phyloP scores from a whole-genome alignment of 2,329 filamentous ascomycete genomes.

The Pleochaeta shiraiana region DNA sequence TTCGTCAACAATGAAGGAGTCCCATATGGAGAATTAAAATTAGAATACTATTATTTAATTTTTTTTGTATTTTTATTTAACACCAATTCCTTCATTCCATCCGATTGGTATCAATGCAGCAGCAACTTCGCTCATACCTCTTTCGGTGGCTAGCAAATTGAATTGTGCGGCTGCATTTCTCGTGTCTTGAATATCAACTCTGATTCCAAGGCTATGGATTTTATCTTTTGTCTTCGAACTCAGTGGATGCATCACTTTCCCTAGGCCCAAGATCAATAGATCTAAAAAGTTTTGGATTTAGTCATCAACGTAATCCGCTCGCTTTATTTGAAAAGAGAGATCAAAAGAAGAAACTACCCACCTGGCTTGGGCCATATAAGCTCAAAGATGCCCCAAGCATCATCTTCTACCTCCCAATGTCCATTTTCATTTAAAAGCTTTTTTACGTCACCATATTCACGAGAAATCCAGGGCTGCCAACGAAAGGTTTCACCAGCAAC shows the following conservation, averaged over 20 bases:
- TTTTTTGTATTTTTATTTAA: not conserved
- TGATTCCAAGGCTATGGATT: conserved; percentile 59
- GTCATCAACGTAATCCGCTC: not conserved
- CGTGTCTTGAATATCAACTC: conserved; percentile 78
- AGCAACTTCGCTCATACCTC: conserved; percentile 66
- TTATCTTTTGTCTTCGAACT: conserved; percentile 50
- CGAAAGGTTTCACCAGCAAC: conserved; percentile 71
- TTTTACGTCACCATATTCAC: conserved; percentile 17
- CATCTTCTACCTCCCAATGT: conserved; percentile 53
- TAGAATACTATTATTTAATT: no score
- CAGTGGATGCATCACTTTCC: conserved; percentile 51
- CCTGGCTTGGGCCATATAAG: conserved; percentile 76
- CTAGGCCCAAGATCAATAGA: conserved; percentile 73
- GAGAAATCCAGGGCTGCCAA: conserved; percentile 60
- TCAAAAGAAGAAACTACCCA: conserved; percentile 24
- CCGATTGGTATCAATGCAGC: conserved; percentile 74
- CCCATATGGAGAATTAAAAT: no score
- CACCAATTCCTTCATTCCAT: conserved; percentile 35
- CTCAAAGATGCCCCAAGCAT: conserved; percentile 53
- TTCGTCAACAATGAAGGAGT: no score
- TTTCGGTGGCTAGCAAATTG: conserved; percentile 85
- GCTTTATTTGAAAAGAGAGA: not conserved
- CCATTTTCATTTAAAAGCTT: conserved; percentile 50
- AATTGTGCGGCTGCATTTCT: conserved; percentile 87
- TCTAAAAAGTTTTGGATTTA: conserved; percentile 34